Evolutionary conservation across 352 stramenopile species (phyloP), one percentile per base, ranked within the genome.

Genomic region (Blastocystis sp.): DNA sequence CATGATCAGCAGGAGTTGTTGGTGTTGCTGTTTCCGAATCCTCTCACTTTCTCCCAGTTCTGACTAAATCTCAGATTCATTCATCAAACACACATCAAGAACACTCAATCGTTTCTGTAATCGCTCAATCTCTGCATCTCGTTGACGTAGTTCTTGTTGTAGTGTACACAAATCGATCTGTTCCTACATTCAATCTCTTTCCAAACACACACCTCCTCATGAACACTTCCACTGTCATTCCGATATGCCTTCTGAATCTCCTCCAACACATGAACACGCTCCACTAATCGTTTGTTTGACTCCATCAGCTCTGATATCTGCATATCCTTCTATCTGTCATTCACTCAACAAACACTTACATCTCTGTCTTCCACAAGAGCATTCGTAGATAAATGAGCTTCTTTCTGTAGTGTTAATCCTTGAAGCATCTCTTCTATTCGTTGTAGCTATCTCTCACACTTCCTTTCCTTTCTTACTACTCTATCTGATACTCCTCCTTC

Each of bases 31-130:
- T 42, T 80, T 16, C 16, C 69, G 69, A 59, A 80, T 61, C 24
- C 69, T 49, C 9, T 80, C 69, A 52, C 69, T 80, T 27, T 80
- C 69, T 9, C n/a, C 43, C 21, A 80, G 43, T 29, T 80, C 69
- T 35, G 42, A 43, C 69, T 80, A 42, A 6, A 4, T 16, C 9
- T 80, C 43, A 80, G 2, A 27, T 21, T 12, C 39, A 11, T 42
- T 12, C 69, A 16, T 14, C 51, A 39, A 19, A 2, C 19, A 5
- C 14, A 80, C 69, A n/a, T 80, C 69, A 49, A 80, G 11, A 14
- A n/a, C 5, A 14, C 16, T n/a, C 24, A 80, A 16, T 16, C 43
- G 37, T 11, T 29, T 21, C 14, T 27, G 32, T 11, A 80, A 29
- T 19, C 59, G 69, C 14, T 80, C 16, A 16, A 80, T 27, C 42